Evolutionary conservation across 306 rosid genomes (phyloP), one percentile per base, ranked within the genome.

Genomic region (Quercus gilva): DNA sequence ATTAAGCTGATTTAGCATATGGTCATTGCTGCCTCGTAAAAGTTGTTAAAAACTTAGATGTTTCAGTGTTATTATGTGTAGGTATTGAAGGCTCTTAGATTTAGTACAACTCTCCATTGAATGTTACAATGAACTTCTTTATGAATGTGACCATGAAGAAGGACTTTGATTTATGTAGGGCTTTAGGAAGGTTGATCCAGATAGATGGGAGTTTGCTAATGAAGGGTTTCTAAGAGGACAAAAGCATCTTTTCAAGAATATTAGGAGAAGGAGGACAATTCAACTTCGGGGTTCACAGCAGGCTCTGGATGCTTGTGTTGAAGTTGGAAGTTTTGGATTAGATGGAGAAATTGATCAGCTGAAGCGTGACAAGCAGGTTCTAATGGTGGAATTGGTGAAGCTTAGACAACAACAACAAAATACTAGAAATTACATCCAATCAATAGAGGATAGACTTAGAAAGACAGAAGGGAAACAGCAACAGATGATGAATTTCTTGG

Each of bases 171-270:
- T 81, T 43, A 45, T 52, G 52, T 43, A 94, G 97, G 98, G 97
- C 41, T 94, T 94, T 79, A 91, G 85, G 76, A 94, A 94, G 85
- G 91, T 94, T 73, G 96, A 92, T 83, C 90, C 94, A 78, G 97
- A 90, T 70, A 90, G 60, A 41, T 94, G 98, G 97, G 98, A 94
- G 82, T 94, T 94, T 82, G 97, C 97, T 52, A 91, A 91, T 79
- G 94, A 92, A 74, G 88, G 83, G 67, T 95, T 95, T 85, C 90
- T 95, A 4, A 91, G 87, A 89, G 99, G 99, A 37, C 83, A 90
- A 78, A 92, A 72, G 76, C 84, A 81, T 56, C 94, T 91, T n/a
- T 53, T 95, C 60, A 92, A 87, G 90, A 84, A 84, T 51, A 92
- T 92, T 8, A 90, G 90, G 76, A 89, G 98, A 57, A 86, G 91